phyloP scores from a whole-genome alignment of 108 stramenopile genomes.

The Aureococcus anophagefferens region DNA sequence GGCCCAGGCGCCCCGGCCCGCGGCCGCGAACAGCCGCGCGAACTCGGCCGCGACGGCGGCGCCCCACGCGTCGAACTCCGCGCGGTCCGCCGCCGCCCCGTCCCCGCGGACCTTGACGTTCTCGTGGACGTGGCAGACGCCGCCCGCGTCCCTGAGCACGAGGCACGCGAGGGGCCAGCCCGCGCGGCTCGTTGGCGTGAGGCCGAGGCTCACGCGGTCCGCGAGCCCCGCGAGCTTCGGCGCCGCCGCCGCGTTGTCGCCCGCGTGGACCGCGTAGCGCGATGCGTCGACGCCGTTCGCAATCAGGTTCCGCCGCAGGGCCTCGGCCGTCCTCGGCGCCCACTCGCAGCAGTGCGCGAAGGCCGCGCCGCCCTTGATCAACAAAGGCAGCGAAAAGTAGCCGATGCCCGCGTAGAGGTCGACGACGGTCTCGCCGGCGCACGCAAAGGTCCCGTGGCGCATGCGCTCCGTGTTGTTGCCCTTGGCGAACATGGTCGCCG shows the following conservation, averaged over 20 bases:
- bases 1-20: slow-evolving; percentile 39
- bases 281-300: slow-evolving; percentile 60
- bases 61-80: slow-evolving; percentile 52
- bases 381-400: slow-evolving; percentile 82
- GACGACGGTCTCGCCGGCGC: slow-evolving; percentile 58
- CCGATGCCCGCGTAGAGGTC: slow-evolving; percentile 95
- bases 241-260: slow-evolving; percentile 60
- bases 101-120: slow-evolving; percentile 51
- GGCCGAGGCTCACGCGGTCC: slow-evolving; percentile 80
- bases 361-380: slow-evolving; percentile 56
- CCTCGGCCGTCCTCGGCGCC: slow-evolving; percentile 68
- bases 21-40: background rate
- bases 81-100: background rate
- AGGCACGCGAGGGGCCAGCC: slow-evolving; percentile 72
- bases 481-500: slow-evolving; percentile 82
- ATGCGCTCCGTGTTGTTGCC: slow-evolving; percentile 87
- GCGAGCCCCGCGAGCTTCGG: slow-evolving; percentile 17
- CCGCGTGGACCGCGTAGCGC: slow-evolving; percentile 46
- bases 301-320: slow-evolving; percentile 62
- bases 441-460: slow-evolving; percentile 63
- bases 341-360: slow-evolving; percentile 78
- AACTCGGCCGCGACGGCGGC: slow-evolving; percentile 15
- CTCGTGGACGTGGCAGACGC: slow-evolving; percentile 85
- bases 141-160: slow-evolving; percentile 53
- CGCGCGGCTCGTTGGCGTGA: slow-evolving; percentile 81